Evolutionary conservation across 208 protist species (phyloP).

Genomic region (Tritrichomonas musculus): DNA sequence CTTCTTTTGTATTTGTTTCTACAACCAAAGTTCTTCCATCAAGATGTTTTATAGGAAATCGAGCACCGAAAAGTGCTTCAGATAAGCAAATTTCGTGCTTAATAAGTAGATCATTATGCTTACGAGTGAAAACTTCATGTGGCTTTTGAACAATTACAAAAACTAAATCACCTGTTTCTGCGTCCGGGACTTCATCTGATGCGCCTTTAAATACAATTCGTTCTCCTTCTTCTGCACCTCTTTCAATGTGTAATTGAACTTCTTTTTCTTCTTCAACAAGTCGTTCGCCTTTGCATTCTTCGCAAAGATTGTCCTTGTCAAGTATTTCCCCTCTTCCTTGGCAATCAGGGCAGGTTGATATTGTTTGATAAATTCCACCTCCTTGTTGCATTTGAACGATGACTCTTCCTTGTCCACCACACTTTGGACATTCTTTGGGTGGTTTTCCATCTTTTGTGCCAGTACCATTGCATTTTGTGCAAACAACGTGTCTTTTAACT

Average conservation of each 20-base stretch:
- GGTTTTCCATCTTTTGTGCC: neutral
- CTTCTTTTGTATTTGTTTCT: neutral
- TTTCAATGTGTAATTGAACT: neutral
- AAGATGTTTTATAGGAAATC: slow-evolving; percentile 20
- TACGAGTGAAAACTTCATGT: neutral
- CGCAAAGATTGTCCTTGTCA: neutral
- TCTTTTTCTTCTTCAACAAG: neutral
- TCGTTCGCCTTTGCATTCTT: neutral
- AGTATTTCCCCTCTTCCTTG: neutral
- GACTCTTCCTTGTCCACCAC: neutral
- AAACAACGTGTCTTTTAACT: neutral
- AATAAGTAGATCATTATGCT: neutral
- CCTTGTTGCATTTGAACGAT: neutral
- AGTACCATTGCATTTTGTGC: slow-evolving; percentile 12
- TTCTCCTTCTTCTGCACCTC: neutral
- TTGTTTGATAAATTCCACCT: neutral
- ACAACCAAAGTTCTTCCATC: slow-evolving; percentile 16
- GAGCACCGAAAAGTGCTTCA: neutral
- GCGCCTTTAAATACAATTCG: neutral
- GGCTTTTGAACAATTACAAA: neutral
- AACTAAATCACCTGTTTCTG: slow-evolving; percentile 16
- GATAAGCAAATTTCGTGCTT: neutral
- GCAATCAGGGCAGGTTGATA: neutral
- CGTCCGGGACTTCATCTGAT: neutral
- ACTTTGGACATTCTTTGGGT: neutral